Base-by-base conservation (phyloP, 2,329 filamentous ascomycete genomes). In the Neofusicoccum ribis region DNA sequence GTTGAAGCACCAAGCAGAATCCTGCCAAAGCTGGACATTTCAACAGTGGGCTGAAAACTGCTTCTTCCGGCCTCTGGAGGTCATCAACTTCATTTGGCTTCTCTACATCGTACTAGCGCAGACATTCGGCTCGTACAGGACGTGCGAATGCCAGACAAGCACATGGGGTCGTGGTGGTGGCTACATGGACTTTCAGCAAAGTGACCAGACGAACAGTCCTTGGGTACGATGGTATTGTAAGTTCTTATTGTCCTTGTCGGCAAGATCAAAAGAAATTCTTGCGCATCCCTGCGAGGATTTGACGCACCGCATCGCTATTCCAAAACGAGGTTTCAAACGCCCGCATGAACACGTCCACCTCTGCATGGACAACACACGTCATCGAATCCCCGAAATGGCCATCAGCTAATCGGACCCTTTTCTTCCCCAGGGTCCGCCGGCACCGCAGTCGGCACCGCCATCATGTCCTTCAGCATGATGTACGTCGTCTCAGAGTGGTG, bases 91-190 rank as follows among this genome's bases (percentile, higher is more conserved):
- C 1, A 65, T 69, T 7, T 80, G 78, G 75, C 71, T 82, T 2
- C 67, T 70, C 51, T 78, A 77, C 54, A 74, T 77, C 34, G 69
- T 78, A n/a, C 65, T 77, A 23, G 77, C 78, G 3, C 79, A 82
- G 63, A 80, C 79, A 0, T 76, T 78, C 14, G 80, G 81, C 8
- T 70, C 70, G 23, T 79, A 79, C 67, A 76, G 78, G 63, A 81
- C 73, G 2, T 83, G 80, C 69, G 65, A 74, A 15, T 83, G 81
- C 68, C 73, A 78, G 51, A 74, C 77, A 2, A 77, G 75, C 20
- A 71, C 65, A 5, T 81, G 79, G 77, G 75, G 69, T 0, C 67
- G 70, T 1, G 70, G 65, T 4, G 77, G 78, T n/a, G 80, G 81
- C 12, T 83, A 82, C 61, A 72, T 82, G 37, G 78, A 82, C 58